These are phyloP conservation scores for Saitozyma sp. DNA, from an alignment of 768 basidiomycete genomes.

Conservation along the genomic window DNA sequence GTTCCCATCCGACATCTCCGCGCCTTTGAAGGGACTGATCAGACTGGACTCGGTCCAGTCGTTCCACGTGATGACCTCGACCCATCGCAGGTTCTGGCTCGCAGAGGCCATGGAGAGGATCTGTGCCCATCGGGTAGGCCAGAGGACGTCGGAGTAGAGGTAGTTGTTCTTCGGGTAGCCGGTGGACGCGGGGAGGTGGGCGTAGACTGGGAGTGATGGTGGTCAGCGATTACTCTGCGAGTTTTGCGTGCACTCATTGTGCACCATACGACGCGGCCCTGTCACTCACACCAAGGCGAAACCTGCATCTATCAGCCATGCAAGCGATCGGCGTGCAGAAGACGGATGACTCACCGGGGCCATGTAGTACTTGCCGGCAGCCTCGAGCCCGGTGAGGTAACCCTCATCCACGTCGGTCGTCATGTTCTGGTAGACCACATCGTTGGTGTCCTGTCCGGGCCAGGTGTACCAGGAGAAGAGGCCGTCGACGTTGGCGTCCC, in stretches of 20 bases:
- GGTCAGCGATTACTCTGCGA: too few relatives aligned
- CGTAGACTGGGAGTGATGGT: too few relatives aligned
- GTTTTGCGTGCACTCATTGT: too few relatives aligned
- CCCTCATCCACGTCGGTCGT: constrained; percentile 1
- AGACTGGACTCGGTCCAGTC: constrained; percentile 7
- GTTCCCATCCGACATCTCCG: neutral
- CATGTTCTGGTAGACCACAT: neutral
- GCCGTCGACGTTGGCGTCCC: neutral
- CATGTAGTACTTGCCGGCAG: neutral
- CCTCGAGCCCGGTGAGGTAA: neutral
- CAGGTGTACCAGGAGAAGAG: constrained; percentile 6
- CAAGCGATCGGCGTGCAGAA: too few relatives aligned
- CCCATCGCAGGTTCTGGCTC: neutral
- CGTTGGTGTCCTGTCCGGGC: constrained; percentile 1
- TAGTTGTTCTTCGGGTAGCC: constrained; percentile 7
- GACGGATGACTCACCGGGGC: neutral
- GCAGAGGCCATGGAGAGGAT: neutral
- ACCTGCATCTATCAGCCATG: neutral
- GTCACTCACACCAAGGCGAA: constrained; percentile 9
- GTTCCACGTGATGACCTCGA: constrained; percentile 8
- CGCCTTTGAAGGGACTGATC: neutral
- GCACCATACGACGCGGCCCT: neutral
- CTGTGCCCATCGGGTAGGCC: neutral
- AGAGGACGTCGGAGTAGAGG: constrained; percentile 4
- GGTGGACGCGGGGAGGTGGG: neutral